These are phyloP conservation scores for Blastocystis sp. DNA, from an alignment of 352 stramenopile species.

Conservation along the genomic window DNA sequence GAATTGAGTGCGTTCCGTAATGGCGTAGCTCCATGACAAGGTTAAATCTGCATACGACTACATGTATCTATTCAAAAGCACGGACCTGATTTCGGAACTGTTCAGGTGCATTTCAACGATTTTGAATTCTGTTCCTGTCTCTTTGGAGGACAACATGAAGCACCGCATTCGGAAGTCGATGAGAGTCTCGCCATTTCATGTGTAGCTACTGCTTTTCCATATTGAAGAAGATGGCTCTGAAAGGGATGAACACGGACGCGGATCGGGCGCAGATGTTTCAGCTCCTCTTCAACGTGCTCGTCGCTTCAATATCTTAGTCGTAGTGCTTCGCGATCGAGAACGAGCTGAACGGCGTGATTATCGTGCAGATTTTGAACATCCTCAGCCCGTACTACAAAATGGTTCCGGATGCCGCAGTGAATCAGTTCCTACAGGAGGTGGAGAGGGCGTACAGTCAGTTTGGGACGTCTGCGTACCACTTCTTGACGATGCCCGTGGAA, in stretches of 20 bases:
- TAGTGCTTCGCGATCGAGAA: constrained; percentile 46
- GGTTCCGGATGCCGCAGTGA: neutral
- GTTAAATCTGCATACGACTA: constrained; percentile 68
- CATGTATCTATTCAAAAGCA: constrained; percentile 58
- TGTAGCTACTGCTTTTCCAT: constrained; percentile 49
- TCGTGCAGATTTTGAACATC: constrained; percentile 7
- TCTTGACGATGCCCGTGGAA: constrained; percentile 1
- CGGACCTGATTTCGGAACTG: constrained; percentile 24
- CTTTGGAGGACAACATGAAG: constrained; percentile 49
- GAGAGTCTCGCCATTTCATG: neutral
- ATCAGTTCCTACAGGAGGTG: constrained; percentile 9
- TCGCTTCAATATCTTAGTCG: neutral
- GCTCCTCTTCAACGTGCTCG: constrained; percentile 23
- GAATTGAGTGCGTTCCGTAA: neutral
- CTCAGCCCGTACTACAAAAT: constrained; percentile 1
- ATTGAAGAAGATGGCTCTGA: constrained; percentile 58
- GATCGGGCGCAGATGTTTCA: neutral
- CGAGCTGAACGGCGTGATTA: constrained; percentile 50
- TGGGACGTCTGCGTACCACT: neutral
- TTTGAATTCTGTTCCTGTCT: constrained; percentile 29
- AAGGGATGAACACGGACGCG: constrained; percentile 4
- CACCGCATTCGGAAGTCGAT: constrained; percentile 43
- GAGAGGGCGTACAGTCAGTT: constrained; percentile 31
- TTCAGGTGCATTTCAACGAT: constrained; percentile 17
- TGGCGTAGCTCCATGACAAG: constrained; percentile 54